A percentile compares a stretch with the other conserved stretches of the same genome.
phyloP scores from a whole-genome alignment of 306 rosid species.

The Corylus americana region DNA sequence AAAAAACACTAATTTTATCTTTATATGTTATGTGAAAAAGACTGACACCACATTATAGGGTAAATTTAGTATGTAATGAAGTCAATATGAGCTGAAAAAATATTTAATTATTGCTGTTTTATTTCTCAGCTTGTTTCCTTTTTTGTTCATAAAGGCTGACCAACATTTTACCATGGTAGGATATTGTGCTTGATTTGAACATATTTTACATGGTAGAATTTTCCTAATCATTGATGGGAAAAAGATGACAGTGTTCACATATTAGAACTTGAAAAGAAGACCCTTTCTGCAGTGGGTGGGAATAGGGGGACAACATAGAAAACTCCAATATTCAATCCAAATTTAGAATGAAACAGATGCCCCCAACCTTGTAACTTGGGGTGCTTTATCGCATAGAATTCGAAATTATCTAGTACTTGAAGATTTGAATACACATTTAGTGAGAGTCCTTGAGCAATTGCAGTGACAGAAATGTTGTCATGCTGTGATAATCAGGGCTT shows the following conservation, averaged over 20 bases:
- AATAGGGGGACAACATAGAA: too few species aligned
- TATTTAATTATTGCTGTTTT: not conserved
- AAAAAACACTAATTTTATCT: not conserved
- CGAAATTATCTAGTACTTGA: not conserved
- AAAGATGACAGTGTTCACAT: not conserved
- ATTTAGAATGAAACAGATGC: too few species aligned
- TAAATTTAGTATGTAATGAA: not conserved
- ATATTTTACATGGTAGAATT: too few species aligned
- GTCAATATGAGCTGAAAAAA: not conserved
- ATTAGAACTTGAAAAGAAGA: not conserved
- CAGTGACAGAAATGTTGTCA: too few species aligned
- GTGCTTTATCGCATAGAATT: not conserved
- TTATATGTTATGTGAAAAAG: not conserved
- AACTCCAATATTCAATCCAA: too few species aligned
- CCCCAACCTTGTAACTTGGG: not conserved
- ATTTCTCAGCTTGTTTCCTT: not conserved
- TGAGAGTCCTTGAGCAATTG: too few species aligned
- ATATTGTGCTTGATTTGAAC: not conserved
- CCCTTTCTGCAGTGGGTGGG: too few species aligned
- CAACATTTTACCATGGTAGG: not conserved
- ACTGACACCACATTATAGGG: not conserved
- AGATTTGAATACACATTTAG: not conserved
- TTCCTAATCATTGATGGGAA: too few species aligned
- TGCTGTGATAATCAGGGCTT: not conserved
- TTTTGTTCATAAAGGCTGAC: not conserved